Evolutionary conservation across 805 yeast genomes (phyloP).

Genomic region (Metschnikowia drakensbergensis): DNA sequence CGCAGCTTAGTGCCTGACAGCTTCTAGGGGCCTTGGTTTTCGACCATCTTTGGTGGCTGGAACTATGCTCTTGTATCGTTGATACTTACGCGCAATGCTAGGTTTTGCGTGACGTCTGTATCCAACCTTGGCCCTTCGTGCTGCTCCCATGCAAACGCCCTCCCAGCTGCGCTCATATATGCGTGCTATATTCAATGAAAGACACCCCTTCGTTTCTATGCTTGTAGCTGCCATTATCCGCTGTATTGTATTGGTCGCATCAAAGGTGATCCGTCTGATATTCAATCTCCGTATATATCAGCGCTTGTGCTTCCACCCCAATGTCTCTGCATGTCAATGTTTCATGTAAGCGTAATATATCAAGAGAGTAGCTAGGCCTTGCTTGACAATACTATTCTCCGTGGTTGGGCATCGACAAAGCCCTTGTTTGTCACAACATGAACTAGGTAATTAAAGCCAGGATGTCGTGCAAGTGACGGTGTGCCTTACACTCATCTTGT

Average conservation of each 20-base stretch:
- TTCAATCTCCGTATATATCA: too few species aligned
- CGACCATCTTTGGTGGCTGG: too few species aligned
- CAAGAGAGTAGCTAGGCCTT: conserved; percentile 19
- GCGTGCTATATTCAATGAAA: conserved; percentile 22
- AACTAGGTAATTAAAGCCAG: conserved; percentile 11
- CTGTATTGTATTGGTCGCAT: conserved; percentile 40
- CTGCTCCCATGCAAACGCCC: conserved; percentile 55
- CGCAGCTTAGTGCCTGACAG: too few species aligned
- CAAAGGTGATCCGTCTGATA: conserved; percentile 33
- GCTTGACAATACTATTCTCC: conserved; percentile 19
- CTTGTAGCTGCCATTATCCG: conserved; percentile 34
- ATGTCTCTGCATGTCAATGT: too few species aligned
- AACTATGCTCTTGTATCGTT: conserved; percentile 16
- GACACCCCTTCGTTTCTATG: conserved; percentile 29
- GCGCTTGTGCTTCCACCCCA: too few species aligned
- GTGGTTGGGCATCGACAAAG: conserved; percentile 24
- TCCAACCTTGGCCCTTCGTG: conserved; percentile 48
- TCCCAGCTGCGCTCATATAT: conserved; percentile 22
- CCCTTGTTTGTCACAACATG: conserved; percentile 19
- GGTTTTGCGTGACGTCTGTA: conserved; percentile 52
- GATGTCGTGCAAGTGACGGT: conserved; percentile 7
- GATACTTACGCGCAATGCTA: conserved; percentile 50
- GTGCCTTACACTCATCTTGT: conserved; percentile 11
- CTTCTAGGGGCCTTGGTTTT: too few species aligned
- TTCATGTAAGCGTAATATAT: conserved; percentile 10